phyloP scores from a whole-genome alignment of 148 eudicot genomes.

The Nyssa sinensis region DNA sequence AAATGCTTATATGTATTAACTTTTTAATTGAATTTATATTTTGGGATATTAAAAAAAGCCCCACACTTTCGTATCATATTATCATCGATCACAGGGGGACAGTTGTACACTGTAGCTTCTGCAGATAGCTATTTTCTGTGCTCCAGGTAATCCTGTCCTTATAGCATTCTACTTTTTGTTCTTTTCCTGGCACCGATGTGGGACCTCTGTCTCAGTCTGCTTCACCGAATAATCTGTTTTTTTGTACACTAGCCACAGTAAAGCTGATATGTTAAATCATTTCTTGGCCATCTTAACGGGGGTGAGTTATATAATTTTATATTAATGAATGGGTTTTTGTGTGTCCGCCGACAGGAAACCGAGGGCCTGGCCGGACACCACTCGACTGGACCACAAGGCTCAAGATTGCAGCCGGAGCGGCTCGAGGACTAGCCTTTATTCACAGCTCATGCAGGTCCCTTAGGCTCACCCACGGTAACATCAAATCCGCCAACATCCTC shows the following conservation, averaged over 20 bases:
- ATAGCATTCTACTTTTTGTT: not conserved
- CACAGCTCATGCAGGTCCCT: constrained; percentile 65
- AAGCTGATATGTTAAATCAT: no score
- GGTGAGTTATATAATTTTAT: constrained; percentile 1
- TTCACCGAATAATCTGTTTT: no score
- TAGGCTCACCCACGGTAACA: constrained; percentile 79
- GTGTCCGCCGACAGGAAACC: constrained; percentile 58
- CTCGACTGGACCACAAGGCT: constrained; percentile 87
- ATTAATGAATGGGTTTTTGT: constrained; percentile 23
- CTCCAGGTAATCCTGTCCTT: no score
- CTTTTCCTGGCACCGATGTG: not conserved
- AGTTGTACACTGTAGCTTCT: no score
- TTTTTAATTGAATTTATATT: no score
- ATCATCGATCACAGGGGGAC: no score
- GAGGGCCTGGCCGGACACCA: constrained; percentile 95
- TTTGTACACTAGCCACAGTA: no score
- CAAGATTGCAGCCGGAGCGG: constrained; percentile 75
- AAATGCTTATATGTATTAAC: no score
- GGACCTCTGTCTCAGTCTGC: not conserved
- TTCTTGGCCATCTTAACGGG: no score
- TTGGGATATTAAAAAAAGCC: no score
- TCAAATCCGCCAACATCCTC: constrained; percentile 85
- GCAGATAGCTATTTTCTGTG: no score
- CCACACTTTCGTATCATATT: no score
- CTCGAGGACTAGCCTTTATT: constrained; percentile 66